Conservation (phyloP, 129 eudicot genomes). For the Cynara cardunculus region DNA sequence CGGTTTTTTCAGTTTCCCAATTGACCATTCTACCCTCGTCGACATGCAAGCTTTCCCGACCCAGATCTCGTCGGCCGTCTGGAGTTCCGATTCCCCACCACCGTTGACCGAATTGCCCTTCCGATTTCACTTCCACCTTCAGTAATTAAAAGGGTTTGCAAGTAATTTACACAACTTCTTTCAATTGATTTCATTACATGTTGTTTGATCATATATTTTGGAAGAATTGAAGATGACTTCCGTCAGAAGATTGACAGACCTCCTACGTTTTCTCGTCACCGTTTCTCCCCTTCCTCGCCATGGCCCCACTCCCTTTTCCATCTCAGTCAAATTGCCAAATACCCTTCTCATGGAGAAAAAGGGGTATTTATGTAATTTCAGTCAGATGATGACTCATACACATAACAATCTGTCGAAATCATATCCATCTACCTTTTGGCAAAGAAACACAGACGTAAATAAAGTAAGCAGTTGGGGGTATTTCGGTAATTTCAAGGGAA, state of each 20-base stretch:
- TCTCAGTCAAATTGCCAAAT: neutral
- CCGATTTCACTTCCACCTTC: neutral
- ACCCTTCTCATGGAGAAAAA: neutral
- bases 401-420: slow-evolving; percentile 35
- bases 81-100: neutral
- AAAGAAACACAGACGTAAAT: slow-evolving; percentile 13
- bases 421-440: slow-evolving; percentile 24
- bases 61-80: slow-evolving; percentile 11
- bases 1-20: slow-evolving; percentile 29
- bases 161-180: neutral
- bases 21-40: slow-evolving; percentile 36
- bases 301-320: slow-evolving; percentile 15
- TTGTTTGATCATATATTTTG: neutral
- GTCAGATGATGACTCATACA: slow-evolving; percentile 4
- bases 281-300: slow-evolving; percentile 18
- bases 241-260: slow-evolving; percentile 29
- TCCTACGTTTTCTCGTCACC: slow-evolving; percentile 38
- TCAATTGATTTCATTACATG: neutral
- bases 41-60: neutral
- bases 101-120: slow-evolving; percentile 18
- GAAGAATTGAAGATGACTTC: slow-evolving; percentile 20
- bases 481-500: neutral
- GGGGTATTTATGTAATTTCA: slow-evolving; percentile 40
- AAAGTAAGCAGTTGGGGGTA: slow-evolving; percentile 7
- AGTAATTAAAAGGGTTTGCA: neutral